Base-by-base conservation (phyloP, 176 grass and related monocot genomes). In the Eleusine coracana region DNA sequence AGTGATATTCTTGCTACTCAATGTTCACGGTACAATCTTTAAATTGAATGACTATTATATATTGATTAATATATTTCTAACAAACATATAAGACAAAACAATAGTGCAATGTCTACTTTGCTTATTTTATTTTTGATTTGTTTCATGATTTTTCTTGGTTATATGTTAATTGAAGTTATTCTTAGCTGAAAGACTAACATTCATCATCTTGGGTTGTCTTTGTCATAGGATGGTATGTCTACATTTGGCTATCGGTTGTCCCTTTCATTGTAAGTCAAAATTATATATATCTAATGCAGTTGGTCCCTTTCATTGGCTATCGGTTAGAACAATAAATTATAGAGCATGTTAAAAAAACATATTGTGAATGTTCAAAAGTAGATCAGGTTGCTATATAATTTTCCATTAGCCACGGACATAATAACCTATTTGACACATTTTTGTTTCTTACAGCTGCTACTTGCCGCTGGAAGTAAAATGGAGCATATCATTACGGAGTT, bases 401-500 rank as follows among this genome's bases (percentile, higher is more conserved):
- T 9, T 23, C 40, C 27, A 77, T 79, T 68, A 10, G 37, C 28
- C 8, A 52, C 13, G 52, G 38, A 23, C 50, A 25, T 38, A 11
- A 10, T 72, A n/a, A 70, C 18, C 59, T 8, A 63, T 11, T 40
- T 18, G 6, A 10, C 17, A 0, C 41, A 7, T 59, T 72, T 72
- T 25, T n/a, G 1, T 18, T 63, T 5, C 23, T 71, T 66, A 42
- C 73, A 98, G 93, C 7, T 90, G 37, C 73, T 98, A 18, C 80
- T 95, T 73, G 39, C 82, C 37, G 50, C 95, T 8, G 96, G 93
- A 61, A 86, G 76, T 37, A 98, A 98, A 83, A 80, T 98, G 87
- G 96, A 93, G 80, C 93, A 98, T 27, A 95, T 98, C 25, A 95
- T 98, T n/a, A 88, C 73, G 0, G 83, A 95, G 34, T 66, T 98